Base-by-base conservation (phyloP, 1,139 yeast species). In the Protomyces pachydermus region DNA sequence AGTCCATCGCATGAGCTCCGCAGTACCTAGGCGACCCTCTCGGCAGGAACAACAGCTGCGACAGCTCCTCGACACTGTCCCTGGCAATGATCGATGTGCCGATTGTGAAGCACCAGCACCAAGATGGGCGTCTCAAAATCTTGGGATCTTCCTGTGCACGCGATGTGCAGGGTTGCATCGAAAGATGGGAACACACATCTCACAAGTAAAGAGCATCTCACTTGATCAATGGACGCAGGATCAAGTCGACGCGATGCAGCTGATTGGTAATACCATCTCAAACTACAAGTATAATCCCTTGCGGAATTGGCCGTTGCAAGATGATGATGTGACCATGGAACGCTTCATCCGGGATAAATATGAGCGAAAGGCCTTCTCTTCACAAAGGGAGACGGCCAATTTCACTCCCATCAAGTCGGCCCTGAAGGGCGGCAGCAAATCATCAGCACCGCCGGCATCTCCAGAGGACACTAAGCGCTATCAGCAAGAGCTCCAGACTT, bases 141-240 rank as follows among this genome's bases (percentile, higher is more conserved):
- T 84, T 50, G 87, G 87, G 25, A 74, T 84, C 14, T 80, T 84
- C 64, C 76, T 84, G 54, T 84, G 88, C 73, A 87, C 86, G 14
- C 74, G 86, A 66, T 84, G 88, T 76, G 86, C 87, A 14, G 80
- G 84, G 23, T 76, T 81, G 37, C 95, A 88, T 74, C 78, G 88
- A 70, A 79, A 83, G 60, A 74, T 87, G 66, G 88, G 88, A 0
- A 73, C 82, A 0, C 82, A 81, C 67, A 74, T 86, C 3, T 84
- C 90, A 10, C 79, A 79, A 67, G 86, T 87, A 3, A 83, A 87
- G 68, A 85, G 91, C 0, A 76, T 88, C 65, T 84, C 91, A 1
- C 78, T 87, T 71, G 95, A 88, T 70, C 75, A 72, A 3, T 84
- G 88, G 88, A 68, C 77, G 0, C 68, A 70, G 3, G 79, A 77